Evolutionary conservation across 257 asterid genomes (phyloP).

Genomic region (Nemophila menziesii): DNA sequence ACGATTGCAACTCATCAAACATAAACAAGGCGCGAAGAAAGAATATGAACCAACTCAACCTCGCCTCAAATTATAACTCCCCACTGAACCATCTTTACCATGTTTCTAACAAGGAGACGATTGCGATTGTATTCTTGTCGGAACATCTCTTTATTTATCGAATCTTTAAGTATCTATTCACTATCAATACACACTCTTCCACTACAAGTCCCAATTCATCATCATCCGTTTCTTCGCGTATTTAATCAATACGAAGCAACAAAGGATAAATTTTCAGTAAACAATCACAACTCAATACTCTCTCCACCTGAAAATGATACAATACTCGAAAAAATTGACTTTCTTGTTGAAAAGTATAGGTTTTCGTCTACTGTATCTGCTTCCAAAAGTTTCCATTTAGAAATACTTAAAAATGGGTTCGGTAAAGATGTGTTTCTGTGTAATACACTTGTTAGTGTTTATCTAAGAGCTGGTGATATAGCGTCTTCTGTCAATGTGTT

Average conservation of each 20-base stretch:
- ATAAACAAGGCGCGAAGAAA: no score
- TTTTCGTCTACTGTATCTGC: conserved; percentile 29
- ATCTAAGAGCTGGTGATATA: conserved; percentile 35
- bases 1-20: no score
- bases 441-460: conserved; percentile 55
- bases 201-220: not conserved
- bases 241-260: conserved; percentile 2
- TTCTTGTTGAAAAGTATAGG: conserved; percentile 38
- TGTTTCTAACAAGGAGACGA: not conserved
- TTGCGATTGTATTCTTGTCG: not conserved
- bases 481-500: conserved; percentile 42
- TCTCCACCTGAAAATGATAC: not conserved
- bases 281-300: not conserved
- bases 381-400: conserved; percentile 50
- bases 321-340: conserved; percentile 23
- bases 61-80: not conserved
- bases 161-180: not conserved
- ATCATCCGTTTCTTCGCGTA: not conserved
- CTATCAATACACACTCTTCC: not conserved
- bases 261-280: not conserved
- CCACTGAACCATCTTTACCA: not conserved
- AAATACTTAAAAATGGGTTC: conserved; percentile 46
- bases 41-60: not conserved
- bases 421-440: conserved; percentile 43
- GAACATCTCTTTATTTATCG: not conserved